Percentiles rank a stretch among this genome's conserved stretches.
These are phyloP conservation scores for Flagelloscypha sp. DNA, from an alignment of 768 basidiomycete species.

Conservation along the genomic window DNA sequence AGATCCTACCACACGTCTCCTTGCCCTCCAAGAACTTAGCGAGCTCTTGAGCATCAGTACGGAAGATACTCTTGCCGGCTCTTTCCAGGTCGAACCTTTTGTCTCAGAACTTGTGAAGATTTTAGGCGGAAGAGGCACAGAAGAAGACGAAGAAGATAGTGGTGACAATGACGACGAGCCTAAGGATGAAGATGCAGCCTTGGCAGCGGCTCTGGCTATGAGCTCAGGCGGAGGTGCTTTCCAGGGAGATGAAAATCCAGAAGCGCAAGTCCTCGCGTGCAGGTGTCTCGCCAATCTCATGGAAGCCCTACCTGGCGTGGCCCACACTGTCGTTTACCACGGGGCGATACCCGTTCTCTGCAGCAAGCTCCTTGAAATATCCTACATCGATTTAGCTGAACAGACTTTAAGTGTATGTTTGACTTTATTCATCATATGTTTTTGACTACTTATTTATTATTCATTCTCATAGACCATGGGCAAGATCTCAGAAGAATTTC, in stretches of 20 bases:
- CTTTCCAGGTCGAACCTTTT: conserved; percentile 90
- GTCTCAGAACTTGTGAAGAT: conserved; percentile 89
- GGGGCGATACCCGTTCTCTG: conserved; percentile 98
- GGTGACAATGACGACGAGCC: conserved; percentile 53
- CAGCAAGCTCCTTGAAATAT: conserved; percentile 94
- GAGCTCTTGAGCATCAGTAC: conserved; percentile 94
- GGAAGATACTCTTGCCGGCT: conserved; percentile 92
- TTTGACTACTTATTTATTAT: conserved; percentile 14
- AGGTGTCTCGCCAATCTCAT: conserved; percentile 95
- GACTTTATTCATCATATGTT: conserved; percentile 7
- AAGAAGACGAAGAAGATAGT: conserved; percentile 64
- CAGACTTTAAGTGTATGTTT: conserved; percentile 90
- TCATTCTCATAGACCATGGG: conserved; percentile 69
- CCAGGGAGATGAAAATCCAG: conserved; percentile 79
- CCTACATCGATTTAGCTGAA: conserved; percentile 96
- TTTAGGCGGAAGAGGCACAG: conserved; percentile 69
- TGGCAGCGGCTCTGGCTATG: conserved; percentile 82
- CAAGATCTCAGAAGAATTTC: conserved; percentile 97
- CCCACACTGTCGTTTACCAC: conserved; percentile 95
- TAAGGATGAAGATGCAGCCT: conserved; percentile 77
- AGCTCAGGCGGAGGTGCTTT: conserved; percentile 56
- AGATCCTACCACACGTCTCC: conserved; percentile 76
- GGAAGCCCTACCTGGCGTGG: conserved; percentile 96
- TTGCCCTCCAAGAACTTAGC: conserved; percentile 90
- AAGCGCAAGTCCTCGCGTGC: conserved; percentile 94